Conservation (phyloP, 23 red algal species). For the Gracilaria gracilis region DNA sequence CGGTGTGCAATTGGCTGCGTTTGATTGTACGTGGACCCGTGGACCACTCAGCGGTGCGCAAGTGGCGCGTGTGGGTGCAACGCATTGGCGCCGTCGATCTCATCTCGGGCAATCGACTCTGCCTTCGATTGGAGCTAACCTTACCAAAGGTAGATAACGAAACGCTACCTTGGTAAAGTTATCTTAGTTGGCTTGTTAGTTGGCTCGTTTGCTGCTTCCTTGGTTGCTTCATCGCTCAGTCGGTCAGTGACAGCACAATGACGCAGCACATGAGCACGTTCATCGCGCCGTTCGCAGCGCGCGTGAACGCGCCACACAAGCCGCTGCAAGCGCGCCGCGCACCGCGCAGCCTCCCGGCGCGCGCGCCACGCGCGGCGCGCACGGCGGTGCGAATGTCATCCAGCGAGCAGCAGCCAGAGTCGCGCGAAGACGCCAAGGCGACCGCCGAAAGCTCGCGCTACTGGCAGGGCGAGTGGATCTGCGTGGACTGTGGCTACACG, state of each 20-base stretch:
- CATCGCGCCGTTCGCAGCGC: neutral
- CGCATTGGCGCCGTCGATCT: neutral
- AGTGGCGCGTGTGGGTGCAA: neutral
- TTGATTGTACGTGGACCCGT: too few relatives aligned
- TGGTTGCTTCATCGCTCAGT: too few relatives aligned
- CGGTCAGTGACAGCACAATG: neutral
- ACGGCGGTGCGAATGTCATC: neutral
- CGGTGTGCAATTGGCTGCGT: neutral
- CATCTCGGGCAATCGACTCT: neutral
- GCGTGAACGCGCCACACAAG: neutral
- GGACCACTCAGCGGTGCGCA: neutral
- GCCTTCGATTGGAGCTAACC: neutral
- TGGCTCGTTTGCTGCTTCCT: too few relatives aligned
- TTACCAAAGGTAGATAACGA: too few relatives aligned
- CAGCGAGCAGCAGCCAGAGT: neutral
- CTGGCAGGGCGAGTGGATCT: conserved; percentile 87
- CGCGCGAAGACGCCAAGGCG: neutral
- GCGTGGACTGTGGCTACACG: conserved; percentile 95
- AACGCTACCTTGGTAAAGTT: neutral
- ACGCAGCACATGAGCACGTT: neutral
- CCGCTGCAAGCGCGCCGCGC: neutral
- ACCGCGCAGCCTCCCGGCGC: neutral
- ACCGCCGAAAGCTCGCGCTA: conserved; percentile 17
- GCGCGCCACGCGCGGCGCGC: neutral
- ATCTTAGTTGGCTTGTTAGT: neutral